Evolutionary conservation across 768 basidiomycete genomes (phyloP), one percentile per base, ranked within the genome.

Genomic region (Tylopilus rubrobrunneus): DNA sequence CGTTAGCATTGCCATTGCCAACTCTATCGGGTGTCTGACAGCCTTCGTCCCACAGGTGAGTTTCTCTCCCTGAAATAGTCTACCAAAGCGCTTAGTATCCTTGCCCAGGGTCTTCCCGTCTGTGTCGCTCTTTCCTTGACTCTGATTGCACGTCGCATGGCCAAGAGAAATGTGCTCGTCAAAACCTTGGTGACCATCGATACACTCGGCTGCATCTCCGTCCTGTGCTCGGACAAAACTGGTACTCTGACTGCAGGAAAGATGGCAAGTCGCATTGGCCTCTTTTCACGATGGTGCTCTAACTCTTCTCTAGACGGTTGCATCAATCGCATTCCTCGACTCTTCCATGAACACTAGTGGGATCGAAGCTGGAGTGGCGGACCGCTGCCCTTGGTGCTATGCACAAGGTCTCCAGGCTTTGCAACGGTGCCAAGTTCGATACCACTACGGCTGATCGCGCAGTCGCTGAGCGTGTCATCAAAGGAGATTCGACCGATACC

Each of bases 401-500:
- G 5, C 74, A 73, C 48, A 67, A 72, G 39, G 63, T 82, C 28
- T 69, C 78, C 36, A 74, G 78, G n/a, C 71, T 85, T 11, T 85
- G 84, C 66, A 85, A 84, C 50, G 78, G 76, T 2, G 83, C 83
- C 0, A 71, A 71, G 36, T 84, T 83, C 40, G 78, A 78, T 36
- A 63, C 66, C 23, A 53, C 54, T 31, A 62, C 68, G 3, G 65
- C 45, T 19, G 19, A 55, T 23, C 57, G 55, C 14, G 69, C 68
- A 37, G 33, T 73, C 2, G 65, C 67, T 4, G 71, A 74, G 11
- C 73, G 73, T 21, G 53, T 59, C 48, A 62, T 73, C 62, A 74
- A 73, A 48, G 76, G 76, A 12, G 80, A 82, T 61, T 75, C 80
- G 3, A 82, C 80, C 0, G 81, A 83, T 48, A 76, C 76, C 11